Evolutionary conservation across 306 rosid species (phyloP).

Genomic region (Chamaecrista fasciculata): DNA sequence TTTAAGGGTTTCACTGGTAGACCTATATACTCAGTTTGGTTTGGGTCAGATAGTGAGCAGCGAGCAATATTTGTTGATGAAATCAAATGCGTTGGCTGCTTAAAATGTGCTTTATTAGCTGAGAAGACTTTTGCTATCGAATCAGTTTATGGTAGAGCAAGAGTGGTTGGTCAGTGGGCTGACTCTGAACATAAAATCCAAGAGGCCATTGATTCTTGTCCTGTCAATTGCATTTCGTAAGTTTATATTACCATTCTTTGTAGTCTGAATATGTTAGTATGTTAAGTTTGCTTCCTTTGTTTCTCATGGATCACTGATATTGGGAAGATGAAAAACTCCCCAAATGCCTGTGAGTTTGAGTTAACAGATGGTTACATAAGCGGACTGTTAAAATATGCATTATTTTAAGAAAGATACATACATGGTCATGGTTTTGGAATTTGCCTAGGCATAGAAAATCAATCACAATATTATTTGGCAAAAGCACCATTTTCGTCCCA

Average conservation of each 20-base stretch:
- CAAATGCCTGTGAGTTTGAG: background rate
- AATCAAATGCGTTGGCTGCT: slow-evolving; percentile 85
- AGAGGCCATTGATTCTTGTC: slow-evolving; percentile 77
- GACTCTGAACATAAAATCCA: slow-evolving; percentile 68
- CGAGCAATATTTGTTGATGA: slow-evolving; percentile 91
- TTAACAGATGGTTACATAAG: background rate
- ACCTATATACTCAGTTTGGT: slow-evolving; percentile 80
- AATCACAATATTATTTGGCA: no score
- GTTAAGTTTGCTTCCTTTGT: background rate
- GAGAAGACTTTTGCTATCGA: slow-evolving; percentile 90
- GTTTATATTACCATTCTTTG: slow-evolving; percentile 22
- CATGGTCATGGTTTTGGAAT: background rate
- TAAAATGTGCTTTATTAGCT: slow-evolving; percentile 87
- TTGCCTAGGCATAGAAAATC: background rate
- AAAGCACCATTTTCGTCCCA: no score
- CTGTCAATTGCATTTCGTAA: slow-evolving; percentile 97
- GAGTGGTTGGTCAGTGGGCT: slow-evolving; percentile 96
- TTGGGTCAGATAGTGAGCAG: slow-evolving; percentile 67
- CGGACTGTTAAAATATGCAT: background rate
- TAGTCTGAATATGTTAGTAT: background rate
- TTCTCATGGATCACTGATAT: background rate
- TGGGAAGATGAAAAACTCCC: background rate
- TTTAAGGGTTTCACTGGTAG: slow-evolving; percentile 88
- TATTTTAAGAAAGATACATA: background rate
- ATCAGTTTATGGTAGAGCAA: slow-evolving; percentile 89